These are phyloP conservation scores for Pueraria montana DNA, from an alignment of 306 rosid species.

Conservation along the genomic window DNA sequence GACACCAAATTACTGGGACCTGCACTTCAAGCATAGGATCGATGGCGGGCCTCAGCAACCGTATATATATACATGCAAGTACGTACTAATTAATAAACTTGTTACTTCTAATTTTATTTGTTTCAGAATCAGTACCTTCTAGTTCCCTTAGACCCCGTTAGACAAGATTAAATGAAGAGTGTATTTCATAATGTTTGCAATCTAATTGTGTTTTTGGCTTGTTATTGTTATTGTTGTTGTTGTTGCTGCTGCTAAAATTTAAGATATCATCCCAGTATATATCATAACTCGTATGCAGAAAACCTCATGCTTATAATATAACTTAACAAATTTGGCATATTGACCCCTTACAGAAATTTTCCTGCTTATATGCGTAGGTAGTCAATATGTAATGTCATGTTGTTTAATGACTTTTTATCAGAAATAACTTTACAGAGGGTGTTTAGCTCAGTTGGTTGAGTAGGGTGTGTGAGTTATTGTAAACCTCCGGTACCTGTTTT, in stretches of 20 bases:
- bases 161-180: neutral
- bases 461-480: too few species aligned
- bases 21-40: neutral
- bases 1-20: neutral
- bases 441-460: too few species aligned
- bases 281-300: neutral
- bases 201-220: neutral
- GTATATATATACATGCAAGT: neutral
- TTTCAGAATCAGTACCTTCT: neutral
- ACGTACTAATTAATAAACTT: neutral
- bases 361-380: too few species aligned
- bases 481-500: too few species aligned
- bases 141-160: neutral
- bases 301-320: too few species aligned
- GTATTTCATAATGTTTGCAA: neutral
- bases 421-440: too few species aligned
- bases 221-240: neutral
- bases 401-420: too few species aligned
- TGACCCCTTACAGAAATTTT: too few species aligned
- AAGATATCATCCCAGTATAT: neutral
- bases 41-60: neutral
- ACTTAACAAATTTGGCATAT: too few species aligned
- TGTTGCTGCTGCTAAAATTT: neutral
- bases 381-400: too few species aligned
- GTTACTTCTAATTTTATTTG: neutral